These are phyloP conservation scores for Bruguiera hainesii DNA, from an alignment of 441 rosid species.

Conservation along the genomic window DNA sequence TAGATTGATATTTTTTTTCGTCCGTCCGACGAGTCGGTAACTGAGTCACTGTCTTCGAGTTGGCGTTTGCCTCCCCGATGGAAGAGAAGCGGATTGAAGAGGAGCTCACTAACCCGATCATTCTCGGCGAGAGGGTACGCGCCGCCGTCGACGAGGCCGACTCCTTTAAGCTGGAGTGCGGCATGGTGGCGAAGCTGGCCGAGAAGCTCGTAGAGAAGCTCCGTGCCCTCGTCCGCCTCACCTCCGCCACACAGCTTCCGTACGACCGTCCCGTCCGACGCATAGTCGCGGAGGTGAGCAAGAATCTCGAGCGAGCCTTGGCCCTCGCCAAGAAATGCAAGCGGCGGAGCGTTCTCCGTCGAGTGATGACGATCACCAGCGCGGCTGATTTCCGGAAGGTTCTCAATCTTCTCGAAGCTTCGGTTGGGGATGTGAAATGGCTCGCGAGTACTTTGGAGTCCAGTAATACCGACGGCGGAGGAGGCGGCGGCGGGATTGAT, in stretches of 20 bases:
- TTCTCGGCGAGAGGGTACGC: conserved; percentile 41
- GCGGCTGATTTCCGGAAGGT: conserved; percentile 52
- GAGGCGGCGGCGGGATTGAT: conserved; percentile 26
- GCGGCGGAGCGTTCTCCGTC: conserved; percentile 45
- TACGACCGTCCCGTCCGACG: conserved; percentile 54
- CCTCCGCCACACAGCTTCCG: conserved; percentile 34
- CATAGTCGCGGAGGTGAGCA: conserved; percentile 43
- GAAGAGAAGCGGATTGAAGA: conserved; percentile 57
- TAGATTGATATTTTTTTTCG: no score
- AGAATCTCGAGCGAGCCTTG: conserved; percentile 52
- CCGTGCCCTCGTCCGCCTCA: conserved; percentile 43
- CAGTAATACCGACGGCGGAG: conserved; percentile 6
- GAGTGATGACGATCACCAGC: conserved; percentile 47
- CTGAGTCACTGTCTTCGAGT: background rate
- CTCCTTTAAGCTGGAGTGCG: conserved; percentile 40
- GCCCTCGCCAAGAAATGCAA: conserved; percentile 50
- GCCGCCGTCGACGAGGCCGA: conserved; percentile 43
- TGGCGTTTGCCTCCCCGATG: background rate
- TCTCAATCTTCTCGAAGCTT: conserved; percentile 41
- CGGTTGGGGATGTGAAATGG: conserved; percentile 59
- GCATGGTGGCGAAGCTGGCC: conserved; percentile 34
- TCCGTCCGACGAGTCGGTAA: background rate
- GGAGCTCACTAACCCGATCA: conserved; percentile 30
- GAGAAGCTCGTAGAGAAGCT: conserved; percentile 43
- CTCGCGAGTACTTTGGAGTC: conserved; percentile 38